phyloP scores from a whole-genome alignment of 2,329 filamentous ascomycete genomes.

The Fusarium anthophilum region DNA sequence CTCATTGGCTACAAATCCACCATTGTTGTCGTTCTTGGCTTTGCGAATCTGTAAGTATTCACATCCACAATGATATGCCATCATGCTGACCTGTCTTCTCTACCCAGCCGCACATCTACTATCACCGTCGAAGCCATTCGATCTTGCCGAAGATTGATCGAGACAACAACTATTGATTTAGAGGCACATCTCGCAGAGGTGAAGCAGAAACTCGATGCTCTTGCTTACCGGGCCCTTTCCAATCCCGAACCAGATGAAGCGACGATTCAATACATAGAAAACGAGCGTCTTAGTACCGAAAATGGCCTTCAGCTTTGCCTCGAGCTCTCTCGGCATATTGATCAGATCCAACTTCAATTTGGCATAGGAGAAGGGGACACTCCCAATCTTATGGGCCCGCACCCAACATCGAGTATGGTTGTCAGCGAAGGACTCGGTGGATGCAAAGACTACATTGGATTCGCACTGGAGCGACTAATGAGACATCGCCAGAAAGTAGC shows the following conservation, averaged over 20 bases:
- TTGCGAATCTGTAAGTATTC: not conserved
- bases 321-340: not conserved
- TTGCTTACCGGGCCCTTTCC: not conserved
- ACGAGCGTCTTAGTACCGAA: not conserved
- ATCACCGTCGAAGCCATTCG: not conserved
- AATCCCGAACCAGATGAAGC: not conserved
- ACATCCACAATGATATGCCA: not conserved
- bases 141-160: not conserved
- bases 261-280: not conserved
- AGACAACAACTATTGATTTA: not conserved
- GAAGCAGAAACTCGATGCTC: not conserved
- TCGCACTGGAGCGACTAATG: not conserved
- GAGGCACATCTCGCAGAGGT: not conserved
- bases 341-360: not conserved
- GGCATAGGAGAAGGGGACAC: not conserved
- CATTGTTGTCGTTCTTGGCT: not conserved
- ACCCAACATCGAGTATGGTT: not conserved
- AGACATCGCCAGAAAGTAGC: not conserved
- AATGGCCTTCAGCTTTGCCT: not conserved
- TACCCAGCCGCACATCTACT: not conserved
- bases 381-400: not conserved
- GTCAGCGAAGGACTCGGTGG: not conserved
- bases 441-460: not conserved
- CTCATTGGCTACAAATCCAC: not conserved
- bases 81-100: not conserved